Evolutionary conservation across 441 rosid species (phyloP).

Genomic region (Syzygium malaccense): DNA sequence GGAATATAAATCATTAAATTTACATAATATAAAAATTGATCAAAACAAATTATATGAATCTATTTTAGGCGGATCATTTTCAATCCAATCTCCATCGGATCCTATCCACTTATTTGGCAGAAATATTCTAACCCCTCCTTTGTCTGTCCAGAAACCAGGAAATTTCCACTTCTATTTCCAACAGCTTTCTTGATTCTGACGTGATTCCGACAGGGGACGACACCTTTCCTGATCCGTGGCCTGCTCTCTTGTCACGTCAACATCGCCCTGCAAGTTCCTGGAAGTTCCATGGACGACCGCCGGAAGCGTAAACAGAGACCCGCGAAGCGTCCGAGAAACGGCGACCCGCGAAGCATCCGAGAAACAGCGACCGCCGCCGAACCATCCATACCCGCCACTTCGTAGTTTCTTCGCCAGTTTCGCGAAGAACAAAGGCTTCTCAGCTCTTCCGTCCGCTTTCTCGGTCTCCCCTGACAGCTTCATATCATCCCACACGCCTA

Average conservation of each 20-base stretch:
- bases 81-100: too few relatives aligned
- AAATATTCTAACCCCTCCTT: neutral
- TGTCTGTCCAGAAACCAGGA: neutral
- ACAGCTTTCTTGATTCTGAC: neutral
- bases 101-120: too few relatives aligned
- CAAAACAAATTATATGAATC: too few relatives aligned
- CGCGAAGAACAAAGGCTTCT: neutral
- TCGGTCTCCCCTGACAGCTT: neutral
- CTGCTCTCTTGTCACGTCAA: neutral
- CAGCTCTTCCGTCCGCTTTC: neutral
- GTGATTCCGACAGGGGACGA: neutral
- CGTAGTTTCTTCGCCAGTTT: neutral
- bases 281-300: neutral
- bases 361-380: neutral
- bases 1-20: too few relatives aligned
- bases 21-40: too few relatives aligned
- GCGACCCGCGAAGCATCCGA: neutral
- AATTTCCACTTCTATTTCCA: neutral
- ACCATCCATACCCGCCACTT: neutral
- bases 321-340: too few relatives aligned
- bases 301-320: neutral
- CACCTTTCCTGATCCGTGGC: neutral
- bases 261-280: neutral
- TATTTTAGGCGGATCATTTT: too few relatives aligned
- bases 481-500: too few relatives aligned